These are phyloP conservation scores for Linaria vulgaris DNA, from an alignment of 257 asterid genomes.

Conservation along the genomic window DNA sequence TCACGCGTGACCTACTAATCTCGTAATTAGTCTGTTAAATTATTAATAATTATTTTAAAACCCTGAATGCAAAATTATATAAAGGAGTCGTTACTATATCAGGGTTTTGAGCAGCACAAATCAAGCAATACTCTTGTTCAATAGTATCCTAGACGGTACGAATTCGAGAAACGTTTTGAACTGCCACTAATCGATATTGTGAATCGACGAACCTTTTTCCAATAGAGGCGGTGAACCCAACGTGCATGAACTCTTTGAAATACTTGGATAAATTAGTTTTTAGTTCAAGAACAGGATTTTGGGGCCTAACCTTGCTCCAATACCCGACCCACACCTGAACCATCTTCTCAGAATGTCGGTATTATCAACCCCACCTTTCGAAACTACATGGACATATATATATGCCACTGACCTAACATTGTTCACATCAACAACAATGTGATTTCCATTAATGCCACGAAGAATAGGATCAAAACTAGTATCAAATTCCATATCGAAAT, in stretches of 20 bases:
- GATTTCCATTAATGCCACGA: slow-evolving; percentile 51
- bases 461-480: slow-evolving; percentile 43
- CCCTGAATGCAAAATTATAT: too few relatives aligned
- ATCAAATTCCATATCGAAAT: slow-evolving; percentile 65
- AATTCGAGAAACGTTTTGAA: slow-evolving; percentile 52
- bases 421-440: slow-evolving; percentile 52
- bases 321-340: slow-evolving; percentile 60
- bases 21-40: too few relatives aligned
- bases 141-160: slow-evolving; percentile 31
- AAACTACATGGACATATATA: slow-evolving; percentile 34
- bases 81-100: slow-evolving; percentile 20
- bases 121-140: slow-evolving; percentile 48
- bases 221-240: slow-evolving; percentile 72
- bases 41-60: too few relatives aligned
- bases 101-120: slow-evolving; percentile 45
- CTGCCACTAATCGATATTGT: slow-evolving; percentile 47
- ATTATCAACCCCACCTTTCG: slow-evolving; percentile 51
- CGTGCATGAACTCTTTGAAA: slow-evolving; percentile 66
- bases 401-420: slow-evolving; percentile 45
- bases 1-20: too few relatives aligned
- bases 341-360: slow-evolving; percentile 45
- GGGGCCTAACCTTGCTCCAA: slow-evolving; percentile 40
- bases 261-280: slow-evolving; percentile 49
- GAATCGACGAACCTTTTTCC: slow-evolving; percentile 60
- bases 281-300: slow-evolving; percentile 47